A percentile compares a stretch with the other conserved stretches of the same genome.
These are phyloP conservation scores for Silene noctiflora DNA, from an alignment of 179 eudicot species.

Conservation along the genomic window DNA sequence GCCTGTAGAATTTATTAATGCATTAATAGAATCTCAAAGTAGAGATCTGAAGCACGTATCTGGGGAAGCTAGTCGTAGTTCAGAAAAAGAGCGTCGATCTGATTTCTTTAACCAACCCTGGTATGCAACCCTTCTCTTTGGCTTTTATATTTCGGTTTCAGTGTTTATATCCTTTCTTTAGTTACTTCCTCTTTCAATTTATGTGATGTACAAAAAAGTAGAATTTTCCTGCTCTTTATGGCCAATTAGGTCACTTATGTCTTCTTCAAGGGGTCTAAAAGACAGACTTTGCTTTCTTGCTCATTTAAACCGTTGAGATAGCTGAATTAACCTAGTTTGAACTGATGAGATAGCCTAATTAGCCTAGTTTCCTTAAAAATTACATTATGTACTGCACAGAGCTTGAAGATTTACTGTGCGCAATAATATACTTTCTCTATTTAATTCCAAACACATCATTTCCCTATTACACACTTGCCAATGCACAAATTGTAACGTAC, in stretches of 20 bases:
- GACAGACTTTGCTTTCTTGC: neutral
- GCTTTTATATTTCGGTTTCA: neutral
- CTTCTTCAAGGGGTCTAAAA: neutral
- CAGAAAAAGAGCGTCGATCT: slow-evolving; percentile 73
- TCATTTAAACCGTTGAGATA: neutral
- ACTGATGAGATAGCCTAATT: neutral
- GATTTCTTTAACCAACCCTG: slow-evolving; percentile 92
- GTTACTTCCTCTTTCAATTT: neutral
- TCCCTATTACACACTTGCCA: too few relatives aligned
- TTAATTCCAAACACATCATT: too few relatives aligned
- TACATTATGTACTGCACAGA: neutral
- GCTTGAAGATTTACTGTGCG: neutral
- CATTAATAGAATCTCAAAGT: slow-evolving; percentile 80
- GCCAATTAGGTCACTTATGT: neutral
- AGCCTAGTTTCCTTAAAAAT: neutral
- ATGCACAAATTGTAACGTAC: too few relatives aligned
- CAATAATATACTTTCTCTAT: neutral
- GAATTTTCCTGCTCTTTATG: neutral
- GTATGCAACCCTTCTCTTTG: slow-evolving; percentile 37
- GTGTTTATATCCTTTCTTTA: neutral
- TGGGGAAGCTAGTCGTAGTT: slow-evolving; percentile 75
- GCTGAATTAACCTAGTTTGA: neutral
- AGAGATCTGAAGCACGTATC: slow-evolving; percentile 72
- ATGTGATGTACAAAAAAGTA: neutral
- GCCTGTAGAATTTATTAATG: slow-evolving; percentile 78